Conservation (phyloP, 2,329 filamentous ascomycete genomes). For the Lachnellula subtilissima region DNA sequence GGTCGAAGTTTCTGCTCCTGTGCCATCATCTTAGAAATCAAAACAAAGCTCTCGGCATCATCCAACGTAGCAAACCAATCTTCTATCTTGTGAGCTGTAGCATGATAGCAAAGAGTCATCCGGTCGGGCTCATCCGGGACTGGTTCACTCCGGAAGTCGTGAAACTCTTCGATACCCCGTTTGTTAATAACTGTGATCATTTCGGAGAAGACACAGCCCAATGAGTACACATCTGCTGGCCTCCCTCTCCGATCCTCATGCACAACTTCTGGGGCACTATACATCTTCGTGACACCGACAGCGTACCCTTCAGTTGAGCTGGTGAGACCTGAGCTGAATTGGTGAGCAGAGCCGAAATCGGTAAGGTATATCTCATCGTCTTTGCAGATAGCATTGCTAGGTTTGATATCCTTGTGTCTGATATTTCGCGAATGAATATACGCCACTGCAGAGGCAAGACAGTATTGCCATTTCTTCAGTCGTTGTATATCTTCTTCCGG, state of each 20-base stretch:
- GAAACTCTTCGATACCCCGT: conserved; percentile 13
- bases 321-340: conserved; percentile 13
- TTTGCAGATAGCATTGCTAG: conserved; percentile 18
- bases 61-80: conserved; percentile 12
- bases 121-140: conserved; percentile 11
- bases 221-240: conserved; percentile 15
- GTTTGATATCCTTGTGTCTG: conserved; percentile 20
- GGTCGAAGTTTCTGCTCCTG: conserved; percentile 9
- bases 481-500: conserved; percentile 7
- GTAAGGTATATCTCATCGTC: conserved; percentile 15
- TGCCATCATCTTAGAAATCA: conserved; percentile 8
- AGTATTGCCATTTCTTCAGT: conserved; percentile 10
- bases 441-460: conserved; percentile 15
- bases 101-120: conserved; percentile 14
- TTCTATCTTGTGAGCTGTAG: conserved; percentile 13
- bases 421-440: conserved; percentile 15
- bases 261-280: conserved; percentile 18
- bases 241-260: conserved; percentile 8
- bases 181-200: conserved; percentile 13
- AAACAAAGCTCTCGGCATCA: conserved; percentile 2
- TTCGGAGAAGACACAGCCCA: conserved; percentile 17
- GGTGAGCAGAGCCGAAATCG: conserved; percentile 16
- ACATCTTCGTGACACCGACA: conserved; percentile 16
- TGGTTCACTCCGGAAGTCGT: conserved; percentile 15
- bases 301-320: conserved; percentile 15